Evolutionary conservation across 225 moss, liverwort and hornwort genomes (phyloP).

Genomic region (Sphagnum tenellum): DNA sequence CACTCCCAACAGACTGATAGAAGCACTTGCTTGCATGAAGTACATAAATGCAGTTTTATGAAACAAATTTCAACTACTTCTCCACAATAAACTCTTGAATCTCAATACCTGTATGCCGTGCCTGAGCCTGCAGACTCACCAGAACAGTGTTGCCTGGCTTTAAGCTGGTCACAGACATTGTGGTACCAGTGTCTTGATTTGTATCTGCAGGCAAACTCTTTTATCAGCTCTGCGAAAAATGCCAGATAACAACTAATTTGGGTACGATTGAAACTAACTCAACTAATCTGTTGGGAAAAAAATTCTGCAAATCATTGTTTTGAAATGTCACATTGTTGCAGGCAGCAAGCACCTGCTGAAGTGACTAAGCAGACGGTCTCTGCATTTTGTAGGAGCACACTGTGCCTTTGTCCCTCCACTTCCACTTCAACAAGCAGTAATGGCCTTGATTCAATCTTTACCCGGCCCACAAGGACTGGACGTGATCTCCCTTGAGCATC

Average conservation of each 20-base stretch:
- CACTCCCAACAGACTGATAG: too few relatives aligned
- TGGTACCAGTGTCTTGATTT: too few relatives aligned
- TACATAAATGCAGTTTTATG: too few relatives aligned
- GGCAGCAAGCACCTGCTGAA: constrained; percentile 29
- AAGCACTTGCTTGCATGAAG: too few relatives aligned
- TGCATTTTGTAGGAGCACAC: constrained; percentile 80
- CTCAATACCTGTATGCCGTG: constrained; percentile 32
- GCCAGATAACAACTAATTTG: too few relatives aligned
- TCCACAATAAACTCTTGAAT: constrained; percentile 62
- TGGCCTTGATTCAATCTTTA: constrained; percentile 87
- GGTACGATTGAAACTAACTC: too few relatives aligned
- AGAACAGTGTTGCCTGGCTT: constrained; percentile 52
- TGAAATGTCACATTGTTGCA: neutral
- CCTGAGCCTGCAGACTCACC: constrained; percentile 54
- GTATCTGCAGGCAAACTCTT: too few relatives aligned
- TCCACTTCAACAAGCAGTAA: constrained; percentile 80
- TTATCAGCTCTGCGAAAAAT: too few relatives aligned
- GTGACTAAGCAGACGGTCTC: constrained; percentile 83
- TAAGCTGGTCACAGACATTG: constrained; percentile 53
- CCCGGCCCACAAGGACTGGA: constrained; percentile 71
- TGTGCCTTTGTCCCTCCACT: constrained; percentile 53
- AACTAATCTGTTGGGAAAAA: neutral
- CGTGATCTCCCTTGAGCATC: constrained; percentile 68
- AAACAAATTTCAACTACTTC: constrained; percentile 40
- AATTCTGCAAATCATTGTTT: neutral